Evolutionary conservation across 176 grass and related monocot genomes (phyloP).

Genomic region (Musa acuminata): DNA sequence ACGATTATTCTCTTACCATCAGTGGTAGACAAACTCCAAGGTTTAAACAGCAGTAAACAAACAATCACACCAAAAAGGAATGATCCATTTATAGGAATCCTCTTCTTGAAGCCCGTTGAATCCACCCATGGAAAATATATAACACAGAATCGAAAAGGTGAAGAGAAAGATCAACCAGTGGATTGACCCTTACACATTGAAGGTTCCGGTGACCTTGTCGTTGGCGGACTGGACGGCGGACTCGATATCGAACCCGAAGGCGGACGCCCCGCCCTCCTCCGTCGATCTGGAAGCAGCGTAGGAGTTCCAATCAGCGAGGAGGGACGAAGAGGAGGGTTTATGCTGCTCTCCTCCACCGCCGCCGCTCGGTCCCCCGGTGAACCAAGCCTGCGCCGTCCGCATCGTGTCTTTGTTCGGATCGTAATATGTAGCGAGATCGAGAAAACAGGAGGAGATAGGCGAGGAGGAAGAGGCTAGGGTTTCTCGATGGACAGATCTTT

Average conservation of each 20-base stretch:
- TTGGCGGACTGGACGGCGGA: slow-evolving; percentile 79
- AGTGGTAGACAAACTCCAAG: too few species aligned
- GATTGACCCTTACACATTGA: slow-evolving; percentile 43
- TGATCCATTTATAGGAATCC: background rate
- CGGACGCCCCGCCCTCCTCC: slow-evolving; percentile 30
- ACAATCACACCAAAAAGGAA: too few species aligned
- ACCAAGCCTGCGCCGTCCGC: slow-evolving; percentile 93
- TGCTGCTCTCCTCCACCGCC: slow-evolving; percentile 21
- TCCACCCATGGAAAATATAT: background rate
- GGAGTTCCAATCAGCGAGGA: slow-evolving; percentile 90
- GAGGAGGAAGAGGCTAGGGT: too few species aligned
- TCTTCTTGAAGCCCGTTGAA: background rate
- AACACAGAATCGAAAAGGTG: background rate
- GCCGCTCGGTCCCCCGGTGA: slow-evolving; percentile 37
- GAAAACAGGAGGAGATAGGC: too few species aligned
- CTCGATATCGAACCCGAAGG: slow-evolving; percentile 85
- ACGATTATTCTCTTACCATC: too few species aligned
- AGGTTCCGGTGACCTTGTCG: slow-evolving; percentile 86
- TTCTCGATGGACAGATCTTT: too few species aligned
- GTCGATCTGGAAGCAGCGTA: slow-evolving; percentile 61
- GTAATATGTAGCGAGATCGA: too few species aligned
- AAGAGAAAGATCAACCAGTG: background rate
- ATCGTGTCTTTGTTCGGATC: slow-evolving; percentile 11
- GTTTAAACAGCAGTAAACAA: too few species aligned
- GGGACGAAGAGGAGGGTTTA: slow-evolving; percentile 17